phyloP scores from a whole-genome alignment of 352 stramenopile genomes.

The Phytophthora macrochlamydospora region DNA sequence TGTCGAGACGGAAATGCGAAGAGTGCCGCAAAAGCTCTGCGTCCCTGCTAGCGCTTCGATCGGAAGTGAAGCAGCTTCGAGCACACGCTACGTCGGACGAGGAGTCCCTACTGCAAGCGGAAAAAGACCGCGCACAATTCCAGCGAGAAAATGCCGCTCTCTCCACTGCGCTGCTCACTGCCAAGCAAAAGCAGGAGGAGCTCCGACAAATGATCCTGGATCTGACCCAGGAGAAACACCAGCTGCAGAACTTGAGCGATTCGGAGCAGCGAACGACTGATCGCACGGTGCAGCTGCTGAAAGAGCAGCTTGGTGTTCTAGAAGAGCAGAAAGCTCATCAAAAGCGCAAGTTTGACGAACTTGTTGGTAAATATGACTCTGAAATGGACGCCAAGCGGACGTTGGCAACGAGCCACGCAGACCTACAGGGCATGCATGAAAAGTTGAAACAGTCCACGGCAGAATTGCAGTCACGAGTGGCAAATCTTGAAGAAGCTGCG shows the following conservation, averaged over 20 bases:
- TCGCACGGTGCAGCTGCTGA: conserved; percentile 33
- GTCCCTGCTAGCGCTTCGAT: conserved; percentile 45
- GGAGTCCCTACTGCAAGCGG: conserved; percentile 46
- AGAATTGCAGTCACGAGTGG: conserved; percentile 20
- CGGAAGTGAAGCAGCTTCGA: conserved; percentile 54
- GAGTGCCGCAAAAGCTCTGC: conserved; percentile 45
- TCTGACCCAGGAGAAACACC: conserved; percentile 57
- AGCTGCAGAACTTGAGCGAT: conserved; percentile 47
- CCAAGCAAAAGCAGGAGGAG: conserved; percentile 65
- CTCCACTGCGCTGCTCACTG: conserved; percentile 42
- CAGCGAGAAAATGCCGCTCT: conserved; percentile 55
- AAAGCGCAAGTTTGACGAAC: conserved; percentile 35
- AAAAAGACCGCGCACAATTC: conserved; percentile 44
- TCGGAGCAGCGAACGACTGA: conserved; percentile 39
- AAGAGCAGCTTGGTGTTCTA: conserved; percentile 39
- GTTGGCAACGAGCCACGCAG: conserved; percentile 9
- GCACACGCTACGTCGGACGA: conserved; percentile 45
- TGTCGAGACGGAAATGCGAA: conserved; percentile 36
- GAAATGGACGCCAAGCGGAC: conserved; percentile 23
- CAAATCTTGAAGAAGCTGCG: conserved; percentile 15
- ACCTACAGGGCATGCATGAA: conserved; percentile 18
- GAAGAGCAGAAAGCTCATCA: conserved; percentile 34
- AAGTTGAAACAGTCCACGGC: conserved; percentile 16
- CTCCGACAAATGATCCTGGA: conserved; percentile 51
- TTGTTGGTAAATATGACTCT: conserved; percentile 16